Percentiles rank a stretch among this genome's conserved stretches.
Conservation (phyloP, 2,329 filamentous ascomycete genomes). For the Penicillium sclerotigenum region DNA sequence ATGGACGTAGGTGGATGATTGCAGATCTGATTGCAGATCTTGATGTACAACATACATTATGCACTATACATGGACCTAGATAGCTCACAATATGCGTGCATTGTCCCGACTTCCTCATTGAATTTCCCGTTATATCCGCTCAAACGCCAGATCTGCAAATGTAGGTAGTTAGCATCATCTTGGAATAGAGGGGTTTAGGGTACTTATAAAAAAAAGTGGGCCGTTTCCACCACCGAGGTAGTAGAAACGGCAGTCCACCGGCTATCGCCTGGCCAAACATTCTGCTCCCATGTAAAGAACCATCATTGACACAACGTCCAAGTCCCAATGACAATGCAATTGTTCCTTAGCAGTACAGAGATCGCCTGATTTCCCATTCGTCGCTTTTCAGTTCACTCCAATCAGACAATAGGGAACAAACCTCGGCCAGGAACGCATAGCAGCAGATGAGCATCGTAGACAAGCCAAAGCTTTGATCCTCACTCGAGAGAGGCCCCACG, state of each 20-base stretch:
- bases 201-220: constrained; percentile 43
- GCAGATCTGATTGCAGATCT: not conserved
- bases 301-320: constrained; percentile 7
- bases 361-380: constrained; percentile 14
- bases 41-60: not conserved
- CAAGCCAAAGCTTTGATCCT: constrained; percentile 94
- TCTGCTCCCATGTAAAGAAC: constrained; percentile 14
- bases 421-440: constrained; percentile 7
- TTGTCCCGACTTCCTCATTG: not conserved
- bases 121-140: not conserved
- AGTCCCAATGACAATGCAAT: constrained; percentile 10
- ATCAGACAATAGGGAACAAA: constrained; percentile 7
- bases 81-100: not conserved
- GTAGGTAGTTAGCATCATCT: constrained; percentile 35
- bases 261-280: constrained; percentile 10
- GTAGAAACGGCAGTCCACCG: constrained; percentile 30
- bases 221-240: constrained; percentile 24
- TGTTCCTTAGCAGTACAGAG: constrained; percentile 9
- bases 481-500: constrained; percentile 84
- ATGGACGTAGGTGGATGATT: too few species aligned
- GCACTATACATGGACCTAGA: not conserved
- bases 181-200: constrained; percentile 3
- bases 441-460: constrained; percentile 50
- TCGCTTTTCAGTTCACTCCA: constrained; percentile 12
- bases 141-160: not conserved